Base-by-base conservation (phyloP, 352 stramenopile genomes). In the Pythium monospermum region DNA sequence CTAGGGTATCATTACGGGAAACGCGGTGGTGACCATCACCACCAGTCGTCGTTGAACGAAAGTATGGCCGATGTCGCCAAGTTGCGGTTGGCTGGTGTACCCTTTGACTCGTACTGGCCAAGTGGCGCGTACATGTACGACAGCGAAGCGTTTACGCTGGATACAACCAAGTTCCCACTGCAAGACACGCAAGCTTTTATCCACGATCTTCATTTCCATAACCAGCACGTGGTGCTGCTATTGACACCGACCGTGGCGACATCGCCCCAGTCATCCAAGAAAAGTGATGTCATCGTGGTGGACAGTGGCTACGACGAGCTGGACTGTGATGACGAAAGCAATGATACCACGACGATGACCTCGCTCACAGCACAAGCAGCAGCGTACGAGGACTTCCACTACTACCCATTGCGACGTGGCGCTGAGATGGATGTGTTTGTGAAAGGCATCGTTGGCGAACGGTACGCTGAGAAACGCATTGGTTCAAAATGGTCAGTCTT, bases 1-100 rank as follows among this genome's bases (percentile, higher is more conserved):
- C 64, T 95, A 12, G 87, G 87, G 0, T 95, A 95, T 49, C 85
- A 96, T 27, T 53, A 89, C 4, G 88, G 81, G 4, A 69, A 61
- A 26, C 55, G 56, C 25, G 71, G 71, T 57, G n/a, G n/a, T n/a
- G n/a, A n/a, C n/a, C n/a, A n/a, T n/a, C n/a, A n/a, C n/a, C n/a
- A n/a, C n/a, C 32, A 61, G 47, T 25, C 56, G 51, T 61, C 82
- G 51, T 40, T 79, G 25, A 54, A 68, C 21, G 71, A 65, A 1
- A 46, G 63, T 3, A 56, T 76, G 32, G 28, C 59, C 1, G 59
- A 73, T 31, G 79, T 82, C 3, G 47, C 54, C 15, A 49, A 57
- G 2, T 65, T 89, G 46, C 59, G 68, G 6, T 40, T 53, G 6
- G 32, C 64, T 6, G 76, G 74, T 1, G 47, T 96, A 0, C 85